Conservation (phyloP, 225 moss, liverwort and hornwort genomes). For the Straminergon stramineum region DNA sequence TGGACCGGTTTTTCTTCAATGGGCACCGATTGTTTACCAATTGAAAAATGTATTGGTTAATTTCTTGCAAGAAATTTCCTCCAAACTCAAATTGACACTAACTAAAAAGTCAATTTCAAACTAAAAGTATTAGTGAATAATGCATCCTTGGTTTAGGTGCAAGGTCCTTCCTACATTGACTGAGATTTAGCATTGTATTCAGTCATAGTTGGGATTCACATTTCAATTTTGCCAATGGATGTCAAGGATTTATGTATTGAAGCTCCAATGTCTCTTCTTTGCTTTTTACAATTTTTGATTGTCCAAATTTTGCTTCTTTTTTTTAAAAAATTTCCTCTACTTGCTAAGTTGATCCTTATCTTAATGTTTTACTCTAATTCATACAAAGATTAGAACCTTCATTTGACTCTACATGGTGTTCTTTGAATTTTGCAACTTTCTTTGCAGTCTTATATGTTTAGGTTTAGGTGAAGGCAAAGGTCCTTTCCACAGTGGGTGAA, state of each 20-base stretch:
- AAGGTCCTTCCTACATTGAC: rapidly evolving
- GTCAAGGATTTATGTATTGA: neutral
- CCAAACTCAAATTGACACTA: neutral
- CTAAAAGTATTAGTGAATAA: neutral
- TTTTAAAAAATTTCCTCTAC: no score
- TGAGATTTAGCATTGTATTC: rapidly evolving
- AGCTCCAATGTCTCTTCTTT: neutral
- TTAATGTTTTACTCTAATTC: neutral
- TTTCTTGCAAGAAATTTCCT: neutral
- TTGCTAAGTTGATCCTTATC: rapidly evolving
- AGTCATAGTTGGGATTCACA: neutral
- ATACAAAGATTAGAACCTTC: neutral
- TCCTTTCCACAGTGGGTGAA: no score
- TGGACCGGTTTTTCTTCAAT: neutral
- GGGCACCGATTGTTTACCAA: rapidly evolving
- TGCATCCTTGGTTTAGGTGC: rapidly evolving
- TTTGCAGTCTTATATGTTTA: no score
- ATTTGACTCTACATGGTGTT: neutral
- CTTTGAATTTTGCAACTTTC: no score
- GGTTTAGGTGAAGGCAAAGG: no score
- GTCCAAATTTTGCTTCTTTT: neutral
- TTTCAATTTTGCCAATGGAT: neutral
- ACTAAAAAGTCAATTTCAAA: neutral
- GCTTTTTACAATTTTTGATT: neutral
- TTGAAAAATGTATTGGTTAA: neutral